Evolutionary conservation across 768 basidiomycete genomes (phyloP).

Genomic region (Kwoniella newhampshirensis): DNA sequence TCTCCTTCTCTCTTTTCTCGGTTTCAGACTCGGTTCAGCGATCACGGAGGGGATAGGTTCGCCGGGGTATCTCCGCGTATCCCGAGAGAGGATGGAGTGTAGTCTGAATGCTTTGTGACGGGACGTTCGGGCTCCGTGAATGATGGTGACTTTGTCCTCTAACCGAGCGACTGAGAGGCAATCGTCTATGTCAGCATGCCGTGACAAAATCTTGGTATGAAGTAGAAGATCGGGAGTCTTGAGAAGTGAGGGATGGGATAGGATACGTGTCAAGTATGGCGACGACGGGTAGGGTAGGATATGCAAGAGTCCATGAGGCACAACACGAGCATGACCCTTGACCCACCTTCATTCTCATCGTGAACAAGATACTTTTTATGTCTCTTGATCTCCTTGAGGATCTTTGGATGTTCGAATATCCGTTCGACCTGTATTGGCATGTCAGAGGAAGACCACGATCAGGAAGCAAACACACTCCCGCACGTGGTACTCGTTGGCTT

Average conservation of each 20-base stretch:
- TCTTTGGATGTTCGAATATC: slow-evolving; percentile 47
- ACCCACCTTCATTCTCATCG: slow-evolving; percentile 46
- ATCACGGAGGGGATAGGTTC: slow-evolving; percentile 11
- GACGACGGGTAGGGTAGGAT: too few species aligned
- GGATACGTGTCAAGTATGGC: too few species aligned
- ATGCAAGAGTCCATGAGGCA: too few species aligned
- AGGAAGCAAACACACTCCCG: not conserved
- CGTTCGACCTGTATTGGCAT: slow-evolving; percentile 25
- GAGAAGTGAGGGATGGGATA: not conserved
- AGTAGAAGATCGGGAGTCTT: not conserved
- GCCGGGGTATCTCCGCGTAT: slow-evolving; percentile 10
- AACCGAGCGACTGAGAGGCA: slow-evolving; percentile 31
- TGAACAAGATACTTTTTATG: slow-evolving; percentile 47
- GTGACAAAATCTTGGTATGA: not conserved
- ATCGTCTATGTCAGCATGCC: too few species aligned
- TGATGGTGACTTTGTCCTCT: slow-evolving; percentile 44
- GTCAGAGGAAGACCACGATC: too few species aligned
- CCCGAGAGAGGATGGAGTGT: slow-evolving; percentile 14
- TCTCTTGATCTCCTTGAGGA: slow-evolving; percentile 40
- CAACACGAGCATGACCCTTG: not conserved
- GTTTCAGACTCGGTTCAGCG: slow-evolving; percentile 11
- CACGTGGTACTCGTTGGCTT: not conserved
- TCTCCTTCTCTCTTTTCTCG: slow-evolving; percentile 10
- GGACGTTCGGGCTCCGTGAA: slow-evolving; percentile 44
- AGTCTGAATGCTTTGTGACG: slow-evolving; percentile 41